Base-by-base conservation (phyloP, 2,329 filamentous ascomycete genomes). In the Aureobasidium subglaciale region DNA sequence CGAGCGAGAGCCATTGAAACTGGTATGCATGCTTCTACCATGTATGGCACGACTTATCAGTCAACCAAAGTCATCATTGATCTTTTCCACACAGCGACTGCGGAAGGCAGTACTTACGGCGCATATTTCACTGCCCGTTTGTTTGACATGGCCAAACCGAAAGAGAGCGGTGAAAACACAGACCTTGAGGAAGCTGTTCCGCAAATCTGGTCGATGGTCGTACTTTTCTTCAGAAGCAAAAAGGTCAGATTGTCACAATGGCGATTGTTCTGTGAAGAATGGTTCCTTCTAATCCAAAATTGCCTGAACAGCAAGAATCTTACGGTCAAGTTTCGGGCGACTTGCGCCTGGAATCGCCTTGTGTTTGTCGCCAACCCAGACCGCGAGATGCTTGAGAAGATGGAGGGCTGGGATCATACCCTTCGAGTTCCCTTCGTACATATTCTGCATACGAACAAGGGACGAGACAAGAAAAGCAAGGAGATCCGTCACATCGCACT, bases 201-300 rank as follows among this genome's bases (percentile, higher is more conserved):
- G 5, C 87, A 90, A 61, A 88, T 97, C 20, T 97, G 92, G 92
- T 87, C 87, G 57, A 81, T 90, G 32, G 76, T 95, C 2, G 82
- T 92, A 6, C 78, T 96, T 2, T 83, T 96, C 55, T 75, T 96
- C 45, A 83, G 87, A 53, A 75, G 71, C 59, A 72, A 83, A 72
- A 70, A 83, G 68, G 61, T 77, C 75, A 65, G 83, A 74, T 61
- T 84, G 67, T 73, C 80, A 24, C 69, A 74, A 34, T 97, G 92
- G 88, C 78, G 85, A 29, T 61, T 64, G 25, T 82, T 87, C 64
- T 83, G 90, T 59, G 80, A 77, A 25, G 77, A 80, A 5, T 96
- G 90, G 87, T 75, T 96, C 7, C 78, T 80, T 29, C 78, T 96
- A 9, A 85, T 95, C 16, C 87, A 96, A 63, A 79, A 78, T 59